Base-by-base conservation (phyloP, 305 asterid species). In the Caryopteris hybrid region DNA sequence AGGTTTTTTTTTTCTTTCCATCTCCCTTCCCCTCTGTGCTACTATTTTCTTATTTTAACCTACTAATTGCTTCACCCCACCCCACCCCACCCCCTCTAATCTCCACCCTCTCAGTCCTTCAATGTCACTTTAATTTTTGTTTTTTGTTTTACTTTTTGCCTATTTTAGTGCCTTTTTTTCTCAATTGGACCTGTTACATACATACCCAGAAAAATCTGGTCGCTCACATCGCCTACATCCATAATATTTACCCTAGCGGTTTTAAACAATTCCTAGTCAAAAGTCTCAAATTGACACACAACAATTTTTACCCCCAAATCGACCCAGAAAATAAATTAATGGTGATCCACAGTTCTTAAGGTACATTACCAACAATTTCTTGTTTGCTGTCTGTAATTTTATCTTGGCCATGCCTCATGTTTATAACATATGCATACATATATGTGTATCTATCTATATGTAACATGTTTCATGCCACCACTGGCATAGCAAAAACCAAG, bases 331-430 rank as follows among this genome's bases (percentile, higher is more conserved):
- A 39, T 34, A 29, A 45, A 58, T 58, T 57, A 51, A 58, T 69
- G 79, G 70, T 78, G 83, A 78, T 80, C 83, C 73, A 77, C 78
- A 72, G 76, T 80, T 80, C 61, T 50, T 69, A 17, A 83, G 88
- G 88, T 83, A 80, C 80, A 80, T 71, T 79, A 64, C 74, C 76
- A 25, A 39, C 78, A 70, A 73, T 69, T 66, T 50, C 46, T 7
- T 16, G 48, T 21, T 43, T 74, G 31, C 47, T 60, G 13, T 75
- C 72, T 74, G 74, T 71, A 54, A 74, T 29, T 57, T 71, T 72
- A 21, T 55, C 41, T 36, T 27, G 5, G 50, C 36, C 58, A 17
- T 69, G 62, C 21, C 45, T 34, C 47, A 29, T 58, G 20, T 47
- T 50, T 59, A 23, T 59, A 62, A 27, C 51, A 14, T 55, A 52